Percentiles rank a stretch among this genome's conserved stretches.
These are phyloP conservation scores for Penicillium tannophilum DNA, from an alignment of 495 filamentous ascomycete species.

Conservation along the genomic window DNA sequence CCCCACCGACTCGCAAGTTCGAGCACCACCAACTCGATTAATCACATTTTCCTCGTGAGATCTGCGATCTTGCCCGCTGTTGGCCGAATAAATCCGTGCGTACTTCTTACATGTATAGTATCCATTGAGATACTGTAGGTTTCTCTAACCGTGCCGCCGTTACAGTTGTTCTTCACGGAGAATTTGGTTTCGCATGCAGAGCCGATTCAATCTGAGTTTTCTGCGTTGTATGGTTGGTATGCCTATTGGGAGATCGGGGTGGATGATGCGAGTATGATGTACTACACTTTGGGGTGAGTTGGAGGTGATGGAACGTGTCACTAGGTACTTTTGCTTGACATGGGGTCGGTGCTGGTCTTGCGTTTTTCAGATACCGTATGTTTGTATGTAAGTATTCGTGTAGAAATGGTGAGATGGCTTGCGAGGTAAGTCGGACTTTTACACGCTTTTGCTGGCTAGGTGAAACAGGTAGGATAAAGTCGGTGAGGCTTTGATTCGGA, in stretches of 20 bases:
- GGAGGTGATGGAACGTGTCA: conserved; percentile 8
- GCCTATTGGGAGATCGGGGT: conserved; percentile 12
- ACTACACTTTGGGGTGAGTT: neutral
- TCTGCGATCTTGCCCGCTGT: conserved; percentile 3
- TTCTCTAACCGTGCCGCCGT: neutral
- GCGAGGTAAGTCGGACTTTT: no score
- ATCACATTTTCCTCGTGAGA: conserved; percentile 19
- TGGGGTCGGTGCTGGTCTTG: neutral
- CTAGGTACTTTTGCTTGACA: conserved; percentile 7
- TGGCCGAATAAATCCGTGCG: conserved; percentile 7
- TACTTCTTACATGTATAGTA: neutral
- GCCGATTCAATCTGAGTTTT: neutral
- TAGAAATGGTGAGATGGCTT: no score
- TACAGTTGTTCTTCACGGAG: neutral
- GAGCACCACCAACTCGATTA: conserved; percentile 2
- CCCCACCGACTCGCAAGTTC: conserved; percentile 5
- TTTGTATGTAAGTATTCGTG: no score
- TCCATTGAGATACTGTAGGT: neutral
- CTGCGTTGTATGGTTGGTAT: neutral
- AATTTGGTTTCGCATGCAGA: neutral
- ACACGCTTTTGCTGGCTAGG: no score
- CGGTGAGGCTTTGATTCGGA: no score
- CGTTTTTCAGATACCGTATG: no score
- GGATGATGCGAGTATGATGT: neutral
- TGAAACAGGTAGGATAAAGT: no score